These are phyloP conservation scores for Monosporascus sp. DNA, from an alignment of 2,329 filamentous ascomycete species.

Conservation along the genomic window DNA sequence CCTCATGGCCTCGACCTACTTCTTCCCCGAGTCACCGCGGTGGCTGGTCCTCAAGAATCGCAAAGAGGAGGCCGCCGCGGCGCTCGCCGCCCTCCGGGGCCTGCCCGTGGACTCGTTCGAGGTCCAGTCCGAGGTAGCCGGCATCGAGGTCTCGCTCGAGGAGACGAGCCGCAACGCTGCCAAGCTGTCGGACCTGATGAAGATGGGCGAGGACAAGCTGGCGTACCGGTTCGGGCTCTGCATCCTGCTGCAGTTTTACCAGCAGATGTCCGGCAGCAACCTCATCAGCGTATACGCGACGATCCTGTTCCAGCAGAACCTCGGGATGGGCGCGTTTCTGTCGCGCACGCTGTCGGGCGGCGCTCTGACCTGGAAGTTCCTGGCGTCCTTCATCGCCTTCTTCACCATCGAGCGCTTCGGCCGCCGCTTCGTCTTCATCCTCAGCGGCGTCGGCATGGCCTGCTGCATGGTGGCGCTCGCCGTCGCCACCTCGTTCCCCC, in stretches of 20 bases:
- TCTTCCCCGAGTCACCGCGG: constrained; percentile 31
- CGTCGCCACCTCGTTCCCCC: constrained; percentile 44
- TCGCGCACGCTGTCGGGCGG: constrained; percentile 40
- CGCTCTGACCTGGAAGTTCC: constrained; percentile 51
- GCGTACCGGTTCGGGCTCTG: constrained; percentile 46
- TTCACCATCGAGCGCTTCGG: constrained; percentile 47
- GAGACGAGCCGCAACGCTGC: constrained; percentile 31
- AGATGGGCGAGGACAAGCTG: constrained; percentile 44
- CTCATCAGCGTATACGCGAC: constrained; percentile 42
- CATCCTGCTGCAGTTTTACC: constrained; percentile 43
- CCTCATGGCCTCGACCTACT: constrained; percentile 25
- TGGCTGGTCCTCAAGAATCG: constrained; percentile 29
- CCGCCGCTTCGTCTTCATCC: constrained; percentile 45
- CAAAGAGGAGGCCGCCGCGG: constrained; percentile 24
- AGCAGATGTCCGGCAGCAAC: constrained; percentile 45
- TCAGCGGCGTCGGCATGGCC: constrained; percentile 47
- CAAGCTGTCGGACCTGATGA: constrained; percentile 38
- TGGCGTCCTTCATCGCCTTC: constrained; percentile 37
- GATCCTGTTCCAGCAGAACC: constrained; percentile 35
- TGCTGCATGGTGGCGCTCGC: constrained; percentile 50
- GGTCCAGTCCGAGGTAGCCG: constrained; percentile 35
- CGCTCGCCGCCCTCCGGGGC: constrained; percentile 23
- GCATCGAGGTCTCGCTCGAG: constrained; percentile 44
- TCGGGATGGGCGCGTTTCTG: constrained; percentile 31
- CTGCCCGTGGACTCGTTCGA: constrained; percentile 16